These are phyloP conservation scores for Ophiostoma triangulosporum DNA, from an alignment of 2,329 filamentous ascomycete genomes.

Conservation along the genomic window DNA sequence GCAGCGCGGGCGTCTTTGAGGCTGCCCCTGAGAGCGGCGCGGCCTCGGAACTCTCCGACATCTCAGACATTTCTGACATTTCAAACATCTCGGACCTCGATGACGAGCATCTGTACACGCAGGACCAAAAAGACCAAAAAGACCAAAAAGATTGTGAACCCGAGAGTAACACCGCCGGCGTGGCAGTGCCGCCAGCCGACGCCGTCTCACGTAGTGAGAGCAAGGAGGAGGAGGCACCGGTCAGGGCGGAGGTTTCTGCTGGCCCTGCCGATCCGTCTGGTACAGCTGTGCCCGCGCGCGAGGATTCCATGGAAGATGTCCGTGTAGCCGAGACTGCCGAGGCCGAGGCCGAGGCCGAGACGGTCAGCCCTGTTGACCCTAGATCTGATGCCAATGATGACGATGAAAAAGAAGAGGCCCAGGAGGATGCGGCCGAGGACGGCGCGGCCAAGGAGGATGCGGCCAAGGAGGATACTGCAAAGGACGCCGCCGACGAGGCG, in stretches of 20 bases:
- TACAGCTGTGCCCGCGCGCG: too few relatives aligned
- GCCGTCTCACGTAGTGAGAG: neutral
- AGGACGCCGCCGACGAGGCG: too few relatives aligned
- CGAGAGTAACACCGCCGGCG: neutral
- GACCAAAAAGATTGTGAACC: too few relatives aligned
- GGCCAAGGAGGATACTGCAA: too few relatives aligned
- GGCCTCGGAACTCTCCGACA: neutral
- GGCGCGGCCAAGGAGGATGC: neutral
- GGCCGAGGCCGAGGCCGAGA: neutral
- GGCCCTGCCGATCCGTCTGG: too few relatives aligned
- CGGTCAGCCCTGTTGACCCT: neutral
- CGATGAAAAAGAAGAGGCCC: neutral
- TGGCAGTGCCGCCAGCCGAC: neutral
- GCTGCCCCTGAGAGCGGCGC: too few relatives aligned
- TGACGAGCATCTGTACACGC: neutral
- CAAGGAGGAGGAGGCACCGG: neutral
- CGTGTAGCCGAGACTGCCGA: neutral
- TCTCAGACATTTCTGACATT: too few relatives aligned
- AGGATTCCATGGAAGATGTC: neutral
- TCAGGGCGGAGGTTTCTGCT: neutral
- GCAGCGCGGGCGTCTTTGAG: too few relatives aligned
- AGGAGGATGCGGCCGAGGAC: neutral
- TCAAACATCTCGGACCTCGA: too few relatives aligned
- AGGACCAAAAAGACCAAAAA: neutral
- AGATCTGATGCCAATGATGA: conserved; percentile 1